Conservation (phyloP, 805 yeast genomes). For the Scheffersomyces stipitis region DNA sequence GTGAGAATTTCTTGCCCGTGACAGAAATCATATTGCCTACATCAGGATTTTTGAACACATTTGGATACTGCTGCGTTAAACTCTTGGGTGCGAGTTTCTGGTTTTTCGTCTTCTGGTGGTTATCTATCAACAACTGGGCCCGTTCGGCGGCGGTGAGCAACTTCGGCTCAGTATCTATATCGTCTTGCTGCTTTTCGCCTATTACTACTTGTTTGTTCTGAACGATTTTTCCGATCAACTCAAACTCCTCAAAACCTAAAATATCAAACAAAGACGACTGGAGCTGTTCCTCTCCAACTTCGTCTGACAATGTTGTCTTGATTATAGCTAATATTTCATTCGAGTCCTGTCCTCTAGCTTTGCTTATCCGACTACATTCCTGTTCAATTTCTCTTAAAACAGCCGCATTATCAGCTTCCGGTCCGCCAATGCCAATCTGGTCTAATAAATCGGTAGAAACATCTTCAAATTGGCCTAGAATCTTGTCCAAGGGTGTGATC, state of each 20-base stretch:
- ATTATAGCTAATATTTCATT: conserved; percentile 29
- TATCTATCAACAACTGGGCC: conserved; percentile 50
- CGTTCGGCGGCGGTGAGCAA: conserved; percentile 57
- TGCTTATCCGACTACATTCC: conserved; percentile 34
- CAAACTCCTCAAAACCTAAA: conserved; percentile 84
- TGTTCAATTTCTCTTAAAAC: conserved; percentile 18
- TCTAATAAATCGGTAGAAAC: conserved; percentile 32
- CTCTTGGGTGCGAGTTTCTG: conserved; percentile 47
- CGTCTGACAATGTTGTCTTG: conserved; percentile 30
- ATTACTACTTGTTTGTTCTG: conserved; percentile 36
- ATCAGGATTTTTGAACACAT: conserved; percentile 74
- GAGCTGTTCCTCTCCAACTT: conserved; percentile 52
- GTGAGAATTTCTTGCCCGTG: conserved; percentile 73
- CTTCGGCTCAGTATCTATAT: conserved; percentile 8
- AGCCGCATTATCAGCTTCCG: conserved; percentile 7
- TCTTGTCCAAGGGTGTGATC: conserved; percentile 24
- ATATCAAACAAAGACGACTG: conserved; percentile 77
- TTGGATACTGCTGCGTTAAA: conserved; percentile 66
- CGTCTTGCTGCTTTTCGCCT: conserved; percentile 2
- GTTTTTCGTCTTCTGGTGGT: conserved; percentile 49
- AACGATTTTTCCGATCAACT: conserved; percentile 65
- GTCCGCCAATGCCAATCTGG: conserved; percentile 19
- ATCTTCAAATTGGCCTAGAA: conserved; percentile 38
- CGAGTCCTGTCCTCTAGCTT: conserved; percentile 31
- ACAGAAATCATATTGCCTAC: conserved; percentile 38